A percentile compares a stretch with the other conserved stretches of the same genome.
phyloP scores from a whole-genome alignment of 2,329 filamentous ascomycete genomes.

The Penicillium sp. region DNA sequence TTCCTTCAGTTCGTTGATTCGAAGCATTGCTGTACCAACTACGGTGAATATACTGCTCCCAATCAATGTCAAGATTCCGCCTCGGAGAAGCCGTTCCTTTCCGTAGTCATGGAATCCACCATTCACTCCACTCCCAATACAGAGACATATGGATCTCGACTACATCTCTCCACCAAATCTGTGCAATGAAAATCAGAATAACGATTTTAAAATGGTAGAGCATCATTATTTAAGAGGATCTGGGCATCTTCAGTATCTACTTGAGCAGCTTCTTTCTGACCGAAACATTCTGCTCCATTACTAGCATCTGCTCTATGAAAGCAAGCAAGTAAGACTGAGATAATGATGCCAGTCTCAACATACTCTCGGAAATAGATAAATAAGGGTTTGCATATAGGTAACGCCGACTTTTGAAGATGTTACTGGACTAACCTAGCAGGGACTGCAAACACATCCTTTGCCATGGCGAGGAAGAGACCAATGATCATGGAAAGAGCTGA shows the following conservation, averaged over 20 bases:
- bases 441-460: constrained; percentile 24
- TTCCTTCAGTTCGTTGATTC: constrained; percentile 80
- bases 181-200: constrained; percentile 10
- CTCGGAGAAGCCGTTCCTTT: constrained; percentile 67
- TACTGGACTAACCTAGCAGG: constrained; percentile 15
- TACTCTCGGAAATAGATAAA: constrained; percentile 89
- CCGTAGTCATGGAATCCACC: constrained; percentile 73
- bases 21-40: constrained; percentile 79
- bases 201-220: background rate
- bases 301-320: constrained; percentile 81
- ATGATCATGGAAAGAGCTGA: background rate
- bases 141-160: constrained; percentile 67
- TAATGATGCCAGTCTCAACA: constrained; percentile 81
- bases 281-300: constrained; percentile 63
- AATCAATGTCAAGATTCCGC: constrained; percentile 77
- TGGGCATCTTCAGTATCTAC: constrained; percentile 54
- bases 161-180: constrained; percentile 72
- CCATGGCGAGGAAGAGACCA: constrained; percentile 7
- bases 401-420: background rate
- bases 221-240: background rate
- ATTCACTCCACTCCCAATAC: constrained; percentile 70
- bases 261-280: constrained; percentile 71
- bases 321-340: constrained; percentile 83
- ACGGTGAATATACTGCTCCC: constrained; percentile 80
- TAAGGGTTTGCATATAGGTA: constrained; percentile 61